Conservation (phyloP, 2,329 filamentous ascomycete genomes). For the Microdochium trichocladiopsis region DNA sequence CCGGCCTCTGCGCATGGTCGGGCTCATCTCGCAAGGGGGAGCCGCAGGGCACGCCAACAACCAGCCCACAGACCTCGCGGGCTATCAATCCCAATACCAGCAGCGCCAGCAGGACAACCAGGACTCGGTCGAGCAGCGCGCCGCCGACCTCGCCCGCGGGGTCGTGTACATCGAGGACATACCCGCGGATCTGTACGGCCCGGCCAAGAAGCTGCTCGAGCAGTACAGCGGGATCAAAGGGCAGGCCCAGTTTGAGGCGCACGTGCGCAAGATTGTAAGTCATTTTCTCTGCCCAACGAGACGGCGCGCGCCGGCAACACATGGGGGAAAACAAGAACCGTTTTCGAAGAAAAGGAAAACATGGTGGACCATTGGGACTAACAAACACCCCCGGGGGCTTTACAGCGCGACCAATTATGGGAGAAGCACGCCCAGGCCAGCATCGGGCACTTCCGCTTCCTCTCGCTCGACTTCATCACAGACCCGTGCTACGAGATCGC, state of each 20-base stretch:
- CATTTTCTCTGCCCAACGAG: not conserved
- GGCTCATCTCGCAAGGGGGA: not conserved
- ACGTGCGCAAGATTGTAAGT: conserved; percentile 18
- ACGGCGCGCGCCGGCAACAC: no score
- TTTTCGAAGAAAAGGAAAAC: no score
- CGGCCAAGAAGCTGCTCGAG: conserved; percentile 14
- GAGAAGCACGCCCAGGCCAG: conserved; percentile 33
- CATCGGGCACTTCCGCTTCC: conserved; percentile 43
- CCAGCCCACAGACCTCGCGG: not conserved
- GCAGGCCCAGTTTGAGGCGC: conserved; percentile 15
- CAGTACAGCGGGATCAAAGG: conserved; percentile 18
- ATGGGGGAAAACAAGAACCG: no score
- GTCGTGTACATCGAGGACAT: conserved; percentile 9
- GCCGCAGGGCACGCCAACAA: not conserved
- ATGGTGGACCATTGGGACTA: no score
- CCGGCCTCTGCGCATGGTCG: not conserved
- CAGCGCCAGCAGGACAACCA: not conserved
- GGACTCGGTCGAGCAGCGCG: not conserved
- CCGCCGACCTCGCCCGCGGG: not conserved
- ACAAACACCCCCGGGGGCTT: no score
- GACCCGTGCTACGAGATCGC: conserved; percentile 35
- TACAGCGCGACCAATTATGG: conserved; percentile 39
- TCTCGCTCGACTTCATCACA: conserved; percentile 30
- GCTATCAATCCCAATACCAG: not conserved
- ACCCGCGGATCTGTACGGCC: conserved; percentile 15